Evolutionary conservation across 208 protist genomes (phyloP).

Genomic region (Leishmania martiniquensis): DNA sequence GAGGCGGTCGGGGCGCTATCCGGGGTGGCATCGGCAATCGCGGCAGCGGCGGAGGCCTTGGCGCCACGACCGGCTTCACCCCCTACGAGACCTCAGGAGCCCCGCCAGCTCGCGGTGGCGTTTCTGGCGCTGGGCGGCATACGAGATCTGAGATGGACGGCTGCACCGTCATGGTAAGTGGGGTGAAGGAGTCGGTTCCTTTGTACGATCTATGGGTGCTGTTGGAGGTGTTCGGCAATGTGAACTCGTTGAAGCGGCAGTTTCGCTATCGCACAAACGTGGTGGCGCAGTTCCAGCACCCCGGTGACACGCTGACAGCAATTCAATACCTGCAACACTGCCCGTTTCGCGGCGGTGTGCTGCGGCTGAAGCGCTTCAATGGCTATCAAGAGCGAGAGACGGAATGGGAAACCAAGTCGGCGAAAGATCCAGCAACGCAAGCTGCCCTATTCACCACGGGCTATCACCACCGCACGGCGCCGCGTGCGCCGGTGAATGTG

Average conservation of each 20-base stretch:
- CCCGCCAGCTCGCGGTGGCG: conserved; percentile 8
- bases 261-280: conserved; percentile 76
- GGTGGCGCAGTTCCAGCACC: conserved; percentile 82
- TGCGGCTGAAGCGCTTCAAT: conserved; percentile 73
- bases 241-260: conserved; percentile 82
- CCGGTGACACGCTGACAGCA: conserved; percentile 61
- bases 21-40: conserved; percentile 32
- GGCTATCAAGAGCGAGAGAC: conserved; percentile 73
- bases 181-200: conserved; percentile 63
- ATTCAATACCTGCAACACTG: conserved; percentile 78
- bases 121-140: background rate
- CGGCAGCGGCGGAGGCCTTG: conserved; percentile 15
- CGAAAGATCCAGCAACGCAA: conserved; percentile 70
- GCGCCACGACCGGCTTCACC: conserved; percentile 14
- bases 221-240: conserved; percentile 91
- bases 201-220: conserved; percentile 87
- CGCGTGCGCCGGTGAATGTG: conserved; percentile 67
- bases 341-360: conserved; percentile 61
- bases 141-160: conserved; percentile 26
- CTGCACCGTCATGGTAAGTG: conserved; percentile 67
- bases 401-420: conserved; percentile 79
- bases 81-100: conserved; percentile 14
- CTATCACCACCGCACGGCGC: conserved; percentile 84
- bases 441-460: conserved; percentile 67
- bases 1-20: conserved; percentile 26